Base-by-base conservation (phyloP, 192 early-diverging fungal genomes). In the Coemansia umbellata region DNA sequence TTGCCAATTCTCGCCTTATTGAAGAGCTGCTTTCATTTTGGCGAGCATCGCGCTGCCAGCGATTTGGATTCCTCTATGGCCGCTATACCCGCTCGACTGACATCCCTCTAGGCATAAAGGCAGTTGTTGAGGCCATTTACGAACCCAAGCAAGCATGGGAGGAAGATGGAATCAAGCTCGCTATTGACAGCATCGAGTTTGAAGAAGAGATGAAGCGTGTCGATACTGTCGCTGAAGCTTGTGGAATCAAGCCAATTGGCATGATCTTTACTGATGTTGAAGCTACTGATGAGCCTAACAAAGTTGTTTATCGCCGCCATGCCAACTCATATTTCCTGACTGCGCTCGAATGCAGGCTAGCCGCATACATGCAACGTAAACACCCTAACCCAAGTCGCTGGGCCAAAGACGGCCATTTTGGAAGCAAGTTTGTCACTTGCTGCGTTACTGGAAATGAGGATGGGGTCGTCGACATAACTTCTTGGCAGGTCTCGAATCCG, bases 241-340 rank as follows among this genome's bases (percentile, higher is more conserved):
- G 87, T 69, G 90, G 90, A 10, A 69, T 91, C 31, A 63, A 60
- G 23, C 52, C 78, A 27, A 82, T 98, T 11, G 96, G 96, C 15
- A 91, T 93, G 85, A 85, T 97, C 8, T 97, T 90, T 63, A 94
- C 95, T 0, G 96, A 99, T 60, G 74, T 99, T 30, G 94, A 95
- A 61, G 84, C 93, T 49, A 85, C 89, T 0, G 75, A 78, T 0
- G 88, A 87, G 3, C 72, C 82, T 22, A 87, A 90, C 11, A 94
- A 80, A 11, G 94, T 96, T 2, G 48, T 94, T 0, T 87, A 83
- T 57, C 94, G 95, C 44, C 85, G 95, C 19, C 94, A 97, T 67
- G 85, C 80, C 18, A 84, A 93, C 45, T 94, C 94, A 13, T 95
- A 91, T 66, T 97, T 99, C 55, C 64, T 99, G 57, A 88, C 92